phyloP scores from a whole-genome alignment of 2,329 filamentous ascomycete species.

The Verticillium zaregamsianum region DNA sequence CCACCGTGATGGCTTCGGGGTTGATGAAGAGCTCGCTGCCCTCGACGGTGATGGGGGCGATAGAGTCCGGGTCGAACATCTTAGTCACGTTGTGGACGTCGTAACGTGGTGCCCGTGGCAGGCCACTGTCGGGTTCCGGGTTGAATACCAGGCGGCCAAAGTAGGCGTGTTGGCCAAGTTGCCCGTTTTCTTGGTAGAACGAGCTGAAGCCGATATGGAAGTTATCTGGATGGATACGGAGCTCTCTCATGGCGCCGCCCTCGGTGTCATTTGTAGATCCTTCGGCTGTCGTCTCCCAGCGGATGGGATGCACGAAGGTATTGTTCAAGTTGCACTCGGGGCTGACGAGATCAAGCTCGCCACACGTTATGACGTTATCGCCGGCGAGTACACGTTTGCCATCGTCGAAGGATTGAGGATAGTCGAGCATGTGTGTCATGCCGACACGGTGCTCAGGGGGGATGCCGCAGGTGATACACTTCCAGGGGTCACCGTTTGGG shows the following conservation, averaged over 20 bases:
- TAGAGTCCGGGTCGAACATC: constrained; percentile 21
- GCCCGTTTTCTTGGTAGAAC: constrained; percentile 18
- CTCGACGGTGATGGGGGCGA: constrained; percentile 15
- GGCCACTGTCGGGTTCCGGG: constrained; percentile 21
- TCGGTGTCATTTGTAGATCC: constrained; percentile 17
- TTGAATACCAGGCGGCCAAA: constrained; percentile 37
- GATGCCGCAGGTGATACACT: constrained; percentile 40
- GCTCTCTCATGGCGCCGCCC: constrained; percentile 31
- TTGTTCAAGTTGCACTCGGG: constrained; percentile 30
- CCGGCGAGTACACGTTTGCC: constrained; percentile 29
- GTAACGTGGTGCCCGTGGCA: constrained; percentile 26
- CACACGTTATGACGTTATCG: constrained; percentile 32
- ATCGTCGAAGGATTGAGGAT: constrained; percentile 37
- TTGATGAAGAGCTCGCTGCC: constrained; percentile 24
- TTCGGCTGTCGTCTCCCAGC: constrained; percentile 27
- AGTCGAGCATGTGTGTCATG: constrained; percentile 21
- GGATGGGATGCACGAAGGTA: constrained; percentile 34
- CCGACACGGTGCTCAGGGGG: constrained; percentile 23
- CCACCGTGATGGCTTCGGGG: constrained; percentile 26
- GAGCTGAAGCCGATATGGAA: constrained; percentile 37
- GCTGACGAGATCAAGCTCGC: constrained; percentile 22
- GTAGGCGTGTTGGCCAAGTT: constrained; percentile 23
- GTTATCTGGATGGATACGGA: constrained; percentile 41
- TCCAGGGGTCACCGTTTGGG: constrained; percentile 39
- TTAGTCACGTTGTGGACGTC: constrained; percentile 34